Base-by-base conservation (phyloP, 345 rosid genomes). In the Salix caprea region DNA sequence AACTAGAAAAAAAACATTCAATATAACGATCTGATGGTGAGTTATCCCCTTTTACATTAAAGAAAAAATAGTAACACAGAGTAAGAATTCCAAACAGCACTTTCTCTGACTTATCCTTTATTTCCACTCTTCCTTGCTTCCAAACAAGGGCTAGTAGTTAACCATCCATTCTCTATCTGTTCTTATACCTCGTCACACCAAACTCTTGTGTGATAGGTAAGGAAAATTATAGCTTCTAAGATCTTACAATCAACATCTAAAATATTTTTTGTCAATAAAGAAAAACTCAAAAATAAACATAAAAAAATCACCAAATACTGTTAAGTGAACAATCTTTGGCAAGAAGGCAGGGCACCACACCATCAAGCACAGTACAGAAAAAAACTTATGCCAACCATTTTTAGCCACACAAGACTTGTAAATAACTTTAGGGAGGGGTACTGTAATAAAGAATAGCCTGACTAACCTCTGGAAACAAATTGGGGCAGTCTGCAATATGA, bases 381-480 rank as follows among this genome's bases (percentile, higher is more conserved):
- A 0, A 19, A 58, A 23, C 64, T 58, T 4, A 58, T 58, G 28
- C 23, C 4, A 3, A 12, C 4, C 64, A 8, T 23, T 10, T 10
- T 58, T 58, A 58, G 28, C 14, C 64, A 58, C 28, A 23, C 64
- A 58, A 58, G 28, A 58, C 64, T 23, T n/a, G 12, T 4, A 23
- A 58, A 58, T 58, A 58, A 58, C 23, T 4, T 58, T n/a, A 23
- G 28, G 64, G 64, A 58, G 64, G 26, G 23, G 64, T 23, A 23
- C 64, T 58, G 23, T 58, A 58, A 52, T 19, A 72, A 54, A 77
- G 72, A 50, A 34, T 34, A 44, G 65, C 34, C 21, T 71, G 69
- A 56, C 86, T 87, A 88, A 94, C 99, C 87, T 94, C 97, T 34
- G 97, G 97, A 85, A 94, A 94, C 89, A 96, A 85, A 86, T 86